Evolutionary conservation across 805 yeast genomes (phyloP).

Genomic region (Pichia paraexigua): DNA sequence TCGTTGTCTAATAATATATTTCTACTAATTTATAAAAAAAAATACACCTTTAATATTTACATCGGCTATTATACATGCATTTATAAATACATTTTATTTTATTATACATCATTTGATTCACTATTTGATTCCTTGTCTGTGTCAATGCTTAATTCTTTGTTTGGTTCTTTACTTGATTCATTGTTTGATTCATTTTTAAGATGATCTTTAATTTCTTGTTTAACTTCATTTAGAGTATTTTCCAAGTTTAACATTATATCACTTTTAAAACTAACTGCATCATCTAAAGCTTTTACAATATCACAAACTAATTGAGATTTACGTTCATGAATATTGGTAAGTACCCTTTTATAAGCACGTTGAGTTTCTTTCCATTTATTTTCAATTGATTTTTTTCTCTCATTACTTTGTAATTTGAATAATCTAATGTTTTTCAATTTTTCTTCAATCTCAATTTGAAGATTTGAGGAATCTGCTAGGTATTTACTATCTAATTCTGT

Average conservation of each 20-base stretch:
- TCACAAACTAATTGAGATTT: constrained; percentile 44
- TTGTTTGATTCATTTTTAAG: not conserved
- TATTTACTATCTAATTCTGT: constrained; percentile 14
- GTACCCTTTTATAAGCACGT: constrained; percentile 44
- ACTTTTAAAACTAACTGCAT: constrained; percentile 55
- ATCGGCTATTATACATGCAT: constrained; percentile 1
- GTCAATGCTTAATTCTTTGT: too few relatives aligned
- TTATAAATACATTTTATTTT: not conserved
- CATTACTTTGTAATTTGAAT: constrained; percentile 10
- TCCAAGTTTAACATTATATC: constrained; percentile 59
- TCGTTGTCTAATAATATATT: too few relatives aligned
- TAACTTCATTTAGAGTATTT: constrained; percentile 24
- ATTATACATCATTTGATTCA: not conserved
- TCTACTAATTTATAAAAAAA: too few relatives aligned
- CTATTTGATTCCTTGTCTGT: not conserved
- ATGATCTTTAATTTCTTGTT: constrained; percentile 7
- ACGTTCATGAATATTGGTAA: constrained; percentile 38
- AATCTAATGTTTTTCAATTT: constrained; percentile 13
- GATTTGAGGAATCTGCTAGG: constrained; percentile 12
- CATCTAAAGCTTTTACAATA: constrained; percentile 50
- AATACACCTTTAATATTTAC: too few relatives aligned
- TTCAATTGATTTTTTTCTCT: constrained; percentile 17
- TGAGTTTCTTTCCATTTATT: constrained; percentile 41
- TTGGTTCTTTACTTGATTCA: too few relatives aligned
- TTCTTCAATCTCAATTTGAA: constrained; percentile 15